A percentile compares a stretch with the other conserved stretches of the same genome.
phyloP scores from a whole-genome alignment of 257 asterid species.

The Gynochthodes officinalis region DNA sequence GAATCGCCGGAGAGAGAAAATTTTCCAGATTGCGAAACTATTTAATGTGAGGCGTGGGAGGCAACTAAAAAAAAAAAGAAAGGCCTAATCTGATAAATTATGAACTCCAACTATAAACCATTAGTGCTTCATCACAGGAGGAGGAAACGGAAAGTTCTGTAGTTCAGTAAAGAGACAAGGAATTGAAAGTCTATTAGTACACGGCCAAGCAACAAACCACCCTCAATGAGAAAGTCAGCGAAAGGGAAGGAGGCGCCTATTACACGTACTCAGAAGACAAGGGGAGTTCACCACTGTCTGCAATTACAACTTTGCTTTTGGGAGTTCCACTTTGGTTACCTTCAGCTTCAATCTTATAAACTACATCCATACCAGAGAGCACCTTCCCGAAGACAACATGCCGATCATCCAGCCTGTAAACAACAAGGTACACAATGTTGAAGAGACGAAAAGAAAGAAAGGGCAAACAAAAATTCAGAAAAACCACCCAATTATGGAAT shows the following conservation, averaged over 20 bases:
- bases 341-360: slow-evolving; percentile 95
- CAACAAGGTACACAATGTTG: neutral
- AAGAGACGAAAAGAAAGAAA: neutral
- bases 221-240: neutral
- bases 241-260: neutral
- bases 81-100: too few relatives aligned
- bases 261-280: slow-evolving; percentile 11
- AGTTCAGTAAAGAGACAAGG: neutral
- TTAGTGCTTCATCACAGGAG: neutral
- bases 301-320: slow-evolving; percentile 66
- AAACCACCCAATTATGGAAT: neutral
- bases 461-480: neutral
- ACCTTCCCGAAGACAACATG: slow-evolving; percentile 96
- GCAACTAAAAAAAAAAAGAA: too few relatives aligned
- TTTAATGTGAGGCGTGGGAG: too few relatives aligned
- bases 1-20: too few relatives aligned
- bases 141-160: neutral
- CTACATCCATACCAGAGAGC: slow-evolving; percentile 93
- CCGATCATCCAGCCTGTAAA: slow-evolving; percentile 82
- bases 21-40: too few relatives aligned
- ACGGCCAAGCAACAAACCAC: neutral
- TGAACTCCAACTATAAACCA: too few relatives aligned
- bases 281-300: slow-evolving; percentile 84
- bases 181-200: neutral
- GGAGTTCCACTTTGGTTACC: slow-evolving; percentile 82